Evolutionary conservation across 2,329 filamentous ascomycete species (phyloP).

Genomic region (Neofusicoccum kwambonambiense): DNA sequence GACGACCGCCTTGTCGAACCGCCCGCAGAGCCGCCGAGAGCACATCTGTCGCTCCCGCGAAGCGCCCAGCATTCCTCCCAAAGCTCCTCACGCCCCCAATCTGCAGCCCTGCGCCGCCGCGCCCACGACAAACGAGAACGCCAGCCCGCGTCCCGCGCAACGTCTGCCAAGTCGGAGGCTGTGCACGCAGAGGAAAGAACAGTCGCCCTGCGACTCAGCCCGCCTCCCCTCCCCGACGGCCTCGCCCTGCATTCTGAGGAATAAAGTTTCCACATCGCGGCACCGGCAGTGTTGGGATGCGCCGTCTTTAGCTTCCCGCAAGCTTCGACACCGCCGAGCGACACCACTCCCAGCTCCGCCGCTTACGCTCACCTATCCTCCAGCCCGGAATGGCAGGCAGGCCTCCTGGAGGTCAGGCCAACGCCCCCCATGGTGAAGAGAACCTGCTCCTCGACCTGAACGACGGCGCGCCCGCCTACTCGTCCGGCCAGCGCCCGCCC

Average conservation of each 20-base stretch:
- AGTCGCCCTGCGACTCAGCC: conserved; percentile 4
- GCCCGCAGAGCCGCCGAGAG: conserved; percentile 4
- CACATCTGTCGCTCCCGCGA: not conserved
- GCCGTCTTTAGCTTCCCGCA: conserved; percentile 13
- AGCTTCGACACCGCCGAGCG: conserved; percentile 8
- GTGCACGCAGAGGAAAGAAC: conserved; percentile 6
- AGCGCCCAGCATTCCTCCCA: not conserved
- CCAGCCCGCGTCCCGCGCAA: conserved; percentile 13
- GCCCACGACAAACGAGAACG: not conserved
- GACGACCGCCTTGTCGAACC: conserved; percentile 10
- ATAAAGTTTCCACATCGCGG: not conserved
- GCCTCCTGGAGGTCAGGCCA: conserved; percentile 52
- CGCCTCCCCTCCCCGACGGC: not conserved
- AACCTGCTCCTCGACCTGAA: conserved; percentile 71
- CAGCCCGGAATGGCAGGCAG: conserved; percentile 51
- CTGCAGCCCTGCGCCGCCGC: conserved; percentile 5
- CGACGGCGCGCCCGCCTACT: conserved; percentile 69
- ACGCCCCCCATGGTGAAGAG: conserved; percentile 35
- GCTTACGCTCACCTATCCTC: not conserved
- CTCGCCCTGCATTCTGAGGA: not conserved
- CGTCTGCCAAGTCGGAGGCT: conserved; percentile 17
- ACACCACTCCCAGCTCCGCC: conserved; percentile 1
- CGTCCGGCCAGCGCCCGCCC: conserved; percentile 72
- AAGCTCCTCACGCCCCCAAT: not conserved
- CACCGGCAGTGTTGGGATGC: conserved; percentile 3